phyloP scores from a whole-genome alignment of 148 eudicot genomes.

The Fallopia convolvulus region DNA sequence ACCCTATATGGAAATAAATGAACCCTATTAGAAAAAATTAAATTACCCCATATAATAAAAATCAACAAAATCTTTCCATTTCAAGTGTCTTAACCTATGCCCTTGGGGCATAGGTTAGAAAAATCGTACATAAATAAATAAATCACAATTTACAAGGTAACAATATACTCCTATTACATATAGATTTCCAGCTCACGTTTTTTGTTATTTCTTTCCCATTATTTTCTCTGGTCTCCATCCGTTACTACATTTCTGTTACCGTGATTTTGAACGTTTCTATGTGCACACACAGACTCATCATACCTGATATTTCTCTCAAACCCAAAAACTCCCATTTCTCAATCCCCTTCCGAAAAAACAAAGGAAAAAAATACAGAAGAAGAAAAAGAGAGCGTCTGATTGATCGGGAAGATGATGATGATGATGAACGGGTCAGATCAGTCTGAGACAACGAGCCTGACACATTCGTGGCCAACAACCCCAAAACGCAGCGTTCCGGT shows the following conservation, averaged over 20 bases:
- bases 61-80: too few species aligned
- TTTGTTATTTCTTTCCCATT: not conserved
- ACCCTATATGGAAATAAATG: too few species aligned
- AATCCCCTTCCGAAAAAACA: not conserved
- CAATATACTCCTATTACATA: too few species aligned
- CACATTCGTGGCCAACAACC: constrained; percentile 13
- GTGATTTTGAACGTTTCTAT: not conserved
- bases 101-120: too few species aligned
- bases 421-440: constrained; percentile 10
- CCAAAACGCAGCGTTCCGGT: constrained; percentile 21
- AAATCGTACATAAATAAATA: not conserved
- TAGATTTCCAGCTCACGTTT: not conserved
- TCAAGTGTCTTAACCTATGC: too few species aligned
- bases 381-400: not conserved
- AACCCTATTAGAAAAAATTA: too few species aligned
- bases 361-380: not conserved
- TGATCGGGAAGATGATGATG: not conserved
- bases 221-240: not conserved
- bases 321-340: not conserved
- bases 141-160: not conserved
- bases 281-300: too few species aligned
- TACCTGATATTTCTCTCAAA: not conserved
- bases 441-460: constrained; percentile 8
- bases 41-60: too few species aligned
- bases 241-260: constrained; percentile 5